Conservation (phyloP, 2,329 filamentous ascomycete genomes). For the Cladophialophora chaetospira region DNA sequence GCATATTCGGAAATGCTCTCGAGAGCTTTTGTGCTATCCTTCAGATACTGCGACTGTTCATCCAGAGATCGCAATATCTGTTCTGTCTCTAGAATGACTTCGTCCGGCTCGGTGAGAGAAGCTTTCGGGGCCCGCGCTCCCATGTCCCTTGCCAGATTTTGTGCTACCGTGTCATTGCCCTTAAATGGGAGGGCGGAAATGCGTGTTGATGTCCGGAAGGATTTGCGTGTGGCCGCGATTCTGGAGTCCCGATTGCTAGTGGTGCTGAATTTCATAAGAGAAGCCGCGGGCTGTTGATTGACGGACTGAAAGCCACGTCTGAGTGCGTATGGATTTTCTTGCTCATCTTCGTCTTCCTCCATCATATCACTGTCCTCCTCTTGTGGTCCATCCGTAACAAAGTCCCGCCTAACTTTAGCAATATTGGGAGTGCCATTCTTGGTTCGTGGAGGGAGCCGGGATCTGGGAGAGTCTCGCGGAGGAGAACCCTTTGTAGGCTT, state of each 20-base stretch:
- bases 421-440: constrained; percentile 33
- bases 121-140: constrained; percentile 60
- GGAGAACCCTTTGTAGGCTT: constrained; percentile 43
- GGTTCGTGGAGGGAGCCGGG: constrained; percentile 36
- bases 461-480: constrained; percentile 38
- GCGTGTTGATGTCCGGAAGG: constrained; percentile 19
- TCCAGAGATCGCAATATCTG: constrained; percentile 67
- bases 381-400: constrained; percentile 41
- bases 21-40: constrained; percentile 37
- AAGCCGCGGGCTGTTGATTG: constrained; percentile 18
- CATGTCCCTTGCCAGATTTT: constrained; percentile 71
- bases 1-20: constrained; percentile 20
- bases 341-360: constrained; percentile 43
- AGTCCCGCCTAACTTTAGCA: constrained; percentile 35
- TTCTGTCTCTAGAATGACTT: constrained; percentile 75
- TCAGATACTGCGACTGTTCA: constrained; percentile 42
- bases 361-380: constrained; percentile 36
- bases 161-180: constrained; percentile 64
- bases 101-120: constrained; percentile 66
- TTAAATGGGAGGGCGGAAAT: constrained; percentile 38
- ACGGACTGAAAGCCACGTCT: constrained; percentile 14
- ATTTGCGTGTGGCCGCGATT: constrained; percentile 12
- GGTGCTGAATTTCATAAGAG: constrained; percentile 44
- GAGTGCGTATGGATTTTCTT: constrained; percentile 9
- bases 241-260: constrained; percentile 46